Evolutionary conservation across 371 early-diverging fungal species (phyloP).

Genomic region (Syncephalis fuscata): DNA sequence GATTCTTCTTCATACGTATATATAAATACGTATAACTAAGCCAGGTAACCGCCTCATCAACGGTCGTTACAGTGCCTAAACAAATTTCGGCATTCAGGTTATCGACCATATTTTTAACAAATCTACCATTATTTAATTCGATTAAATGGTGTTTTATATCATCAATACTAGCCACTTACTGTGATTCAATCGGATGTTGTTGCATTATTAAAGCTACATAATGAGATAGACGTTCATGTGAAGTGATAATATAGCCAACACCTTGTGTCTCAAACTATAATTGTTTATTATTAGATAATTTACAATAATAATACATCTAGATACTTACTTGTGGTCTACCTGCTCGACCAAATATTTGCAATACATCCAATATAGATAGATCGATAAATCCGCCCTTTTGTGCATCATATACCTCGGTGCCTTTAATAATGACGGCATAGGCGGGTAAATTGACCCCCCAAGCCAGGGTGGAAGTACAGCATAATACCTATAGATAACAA

Average conservation of each 20-base stretch:
- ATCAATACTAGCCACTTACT: constrained; percentile 17
- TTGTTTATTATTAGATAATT: no score
- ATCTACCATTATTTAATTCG: constrained; percentile 13
- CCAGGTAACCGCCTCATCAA: constrained; percentile 93
- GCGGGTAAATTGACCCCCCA: constrained; percentile 99
- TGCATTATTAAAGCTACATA: constrained; percentile 93
- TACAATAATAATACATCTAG: no score
- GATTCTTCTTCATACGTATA: constrained; percentile 92
- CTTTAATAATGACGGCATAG: constrained; percentile 97
- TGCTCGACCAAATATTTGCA: constrained; percentile 99
- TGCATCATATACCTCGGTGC: constrained; percentile 92
- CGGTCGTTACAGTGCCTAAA: constrained; percentile 82
- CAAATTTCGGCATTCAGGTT: constrained; percentile 96
- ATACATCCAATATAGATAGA: constrained; percentile 85
- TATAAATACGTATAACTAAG: constrained; percentile 95
- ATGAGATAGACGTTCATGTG: constrained; percentile 76
- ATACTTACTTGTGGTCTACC: constrained; percentile 75
- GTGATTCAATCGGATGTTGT: constrained; percentile 93
- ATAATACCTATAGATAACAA: constrained; percentile 45
- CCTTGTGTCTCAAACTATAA: constrained; percentile 83
- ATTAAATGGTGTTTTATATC: neutral
- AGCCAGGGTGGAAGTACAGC: constrained; percentile 98
- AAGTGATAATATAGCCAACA: constrained; percentile 83
- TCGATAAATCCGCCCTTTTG: constrained; percentile 86
- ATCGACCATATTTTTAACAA: constrained; percentile 76